A percentile compares a stretch with the other conserved stretches of the same genome.
These are phyloP conservation scores for Rhododendron griersonianum DNA, from an alignment of 148 eudicot genomes.

Conservation along the genomic window DNA sequence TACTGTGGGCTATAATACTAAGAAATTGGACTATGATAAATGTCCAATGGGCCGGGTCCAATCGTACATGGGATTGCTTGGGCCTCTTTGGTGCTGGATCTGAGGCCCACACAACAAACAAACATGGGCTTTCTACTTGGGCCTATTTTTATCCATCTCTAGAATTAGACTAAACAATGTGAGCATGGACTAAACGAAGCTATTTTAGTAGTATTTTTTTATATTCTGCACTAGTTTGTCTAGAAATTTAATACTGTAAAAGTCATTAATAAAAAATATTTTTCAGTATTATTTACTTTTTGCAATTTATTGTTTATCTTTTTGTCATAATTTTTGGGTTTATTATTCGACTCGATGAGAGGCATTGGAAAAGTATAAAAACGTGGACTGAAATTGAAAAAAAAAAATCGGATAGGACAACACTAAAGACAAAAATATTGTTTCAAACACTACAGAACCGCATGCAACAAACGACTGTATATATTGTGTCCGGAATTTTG, in stretches of 20 bases:
- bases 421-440: too few species aligned
- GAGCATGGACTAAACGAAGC: too few species aligned
- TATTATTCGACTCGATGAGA: background rate
- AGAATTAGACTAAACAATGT: too few species aligned
- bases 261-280: too few species aligned
- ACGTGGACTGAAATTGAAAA: background rate
- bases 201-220: too few species aligned
- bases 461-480: too few species aligned
- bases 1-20: background rate
- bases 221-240: background rate
- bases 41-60: background rate
- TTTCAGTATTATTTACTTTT: too few species aligned
- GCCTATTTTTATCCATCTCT: background rate
- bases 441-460: too few species aligned
- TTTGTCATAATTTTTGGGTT: background rate
- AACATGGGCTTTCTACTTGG: background rate
- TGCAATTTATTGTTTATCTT: too few species aligned
- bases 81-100: background rate
- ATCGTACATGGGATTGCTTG: background rate
- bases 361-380: background rate
- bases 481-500: too few species aligned
- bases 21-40: background rate
- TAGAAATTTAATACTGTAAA: too few species aligned
- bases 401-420: too few species aligned
- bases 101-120: background rate